Evolutionary conservation across 352 stramenopile species (phyloP).

Genomic region (Peronospora belbahrii): DNA sequence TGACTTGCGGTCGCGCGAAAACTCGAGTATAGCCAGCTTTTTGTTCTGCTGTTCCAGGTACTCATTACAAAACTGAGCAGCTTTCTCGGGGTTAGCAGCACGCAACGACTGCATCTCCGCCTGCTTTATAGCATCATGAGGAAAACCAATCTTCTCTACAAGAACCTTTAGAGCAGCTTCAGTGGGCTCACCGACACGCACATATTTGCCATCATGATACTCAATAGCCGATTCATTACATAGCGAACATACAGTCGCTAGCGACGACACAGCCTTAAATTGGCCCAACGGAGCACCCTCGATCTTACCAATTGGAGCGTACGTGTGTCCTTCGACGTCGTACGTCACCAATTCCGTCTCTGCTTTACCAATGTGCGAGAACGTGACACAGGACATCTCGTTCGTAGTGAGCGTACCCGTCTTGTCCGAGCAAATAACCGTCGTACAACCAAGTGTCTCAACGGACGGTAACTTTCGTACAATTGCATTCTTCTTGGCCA

Average conservation of each 20-base stretch:
- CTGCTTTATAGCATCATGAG: slow-evolving; percentile 51
- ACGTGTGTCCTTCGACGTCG: slow-evolving; percentile 90
- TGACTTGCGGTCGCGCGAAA: slow-evolving; percentile 95
- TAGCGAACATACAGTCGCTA: slow-evolving; percentile 89
- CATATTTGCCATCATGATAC: slow-evolving; percentile 83
- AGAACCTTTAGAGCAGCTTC: slow-evolving; percentile 95
- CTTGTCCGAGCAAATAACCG: slow-evolving; percentile 91
- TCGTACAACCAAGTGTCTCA: slow-evolving; percentile 96
- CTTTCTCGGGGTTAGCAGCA: slow-evolving; percentile 52
- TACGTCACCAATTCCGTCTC: slow-evolving; percentile 86
- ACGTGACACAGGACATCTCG: slow-evolving; percentile 92
- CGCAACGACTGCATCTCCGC: slow-evolving; percentile 52
- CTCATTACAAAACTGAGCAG: slow-evolving; percentile 80
- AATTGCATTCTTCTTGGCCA: slow-evolving; percentile 97
- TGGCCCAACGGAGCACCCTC: slow-evolving; percentile 37
- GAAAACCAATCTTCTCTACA: slow-evolving; percentile 91
- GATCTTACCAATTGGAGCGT: slow-evolving; percentile 83
- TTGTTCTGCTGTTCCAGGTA: slow-evolving; percentile 76
- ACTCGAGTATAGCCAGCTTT: slow-evolving; percentile 92
- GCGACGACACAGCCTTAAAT: slow-evolving; percentile 68
- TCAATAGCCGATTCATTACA: slow-evolving; percentile 96
- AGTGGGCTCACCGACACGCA: slow-evolving; percentile 93
- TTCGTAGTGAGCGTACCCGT: slow-evolving; percentile 97
- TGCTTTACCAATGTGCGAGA: slow-evolving; percentile 51
- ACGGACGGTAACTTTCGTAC: slow-evolving; percentile 97